Percentiles rank a stretch among this genome's conserved stretches.
Evolutionary conservation across 2,329 filamentous ascomycete genomes (phyloP).

Genomic region (Sarocladium strictum): DNA sequence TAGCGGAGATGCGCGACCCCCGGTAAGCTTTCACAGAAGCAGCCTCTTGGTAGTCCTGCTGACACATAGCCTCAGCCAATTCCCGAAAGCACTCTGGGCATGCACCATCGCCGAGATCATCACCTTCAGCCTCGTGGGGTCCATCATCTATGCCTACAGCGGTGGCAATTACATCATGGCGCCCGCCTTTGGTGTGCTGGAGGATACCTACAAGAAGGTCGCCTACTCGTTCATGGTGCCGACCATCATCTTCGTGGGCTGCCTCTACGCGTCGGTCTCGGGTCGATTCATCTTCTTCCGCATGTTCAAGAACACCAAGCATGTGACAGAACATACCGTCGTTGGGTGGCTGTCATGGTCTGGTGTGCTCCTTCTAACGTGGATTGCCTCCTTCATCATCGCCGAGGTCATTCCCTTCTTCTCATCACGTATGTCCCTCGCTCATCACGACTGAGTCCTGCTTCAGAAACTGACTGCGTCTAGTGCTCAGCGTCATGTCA

Average conservation of each 20-base stretch:
- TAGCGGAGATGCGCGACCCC: constrained; percentile 80
- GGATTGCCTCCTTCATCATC: constrained; percentile 88
- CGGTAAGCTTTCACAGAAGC: constrained; percentile 23
- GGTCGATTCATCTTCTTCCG: constrained; percentile 91
- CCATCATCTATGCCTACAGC: constrained; percentile 78
- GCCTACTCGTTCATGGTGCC: constrained; percentile 95
- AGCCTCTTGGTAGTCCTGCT: constrained; percentile 27
- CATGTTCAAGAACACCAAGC: constrained; percentile 70
- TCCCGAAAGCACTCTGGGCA: constrained; percentile 87
- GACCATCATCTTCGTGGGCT: constrained; percentile 85
- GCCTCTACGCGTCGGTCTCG: constrained; percentile 87
- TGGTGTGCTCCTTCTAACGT: constrained; percentile 62
- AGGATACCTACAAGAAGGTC: constrained; percentile 77
- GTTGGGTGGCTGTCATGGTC: constrained; percentile 77
- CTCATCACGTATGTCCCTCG: constrained; percentile 47
- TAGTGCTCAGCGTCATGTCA: constrained; percentile 68
- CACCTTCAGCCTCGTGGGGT: constrained; percentile 76
- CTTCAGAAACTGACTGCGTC: background rate
- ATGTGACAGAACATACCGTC: constrained; percentile 75
- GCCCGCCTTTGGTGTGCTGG: constrained; percentile 80
- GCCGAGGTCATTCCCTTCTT: constrained; percentile 94
- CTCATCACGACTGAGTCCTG: background rate
- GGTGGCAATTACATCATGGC: constrained; percentile 84
- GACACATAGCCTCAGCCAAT: constrained; percentile 55
- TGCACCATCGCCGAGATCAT: constrained; percentile 86